phyloP scores from a whole-genome alignment of 306 rosid genomes.

The Crataegus laevigata region DNA sequence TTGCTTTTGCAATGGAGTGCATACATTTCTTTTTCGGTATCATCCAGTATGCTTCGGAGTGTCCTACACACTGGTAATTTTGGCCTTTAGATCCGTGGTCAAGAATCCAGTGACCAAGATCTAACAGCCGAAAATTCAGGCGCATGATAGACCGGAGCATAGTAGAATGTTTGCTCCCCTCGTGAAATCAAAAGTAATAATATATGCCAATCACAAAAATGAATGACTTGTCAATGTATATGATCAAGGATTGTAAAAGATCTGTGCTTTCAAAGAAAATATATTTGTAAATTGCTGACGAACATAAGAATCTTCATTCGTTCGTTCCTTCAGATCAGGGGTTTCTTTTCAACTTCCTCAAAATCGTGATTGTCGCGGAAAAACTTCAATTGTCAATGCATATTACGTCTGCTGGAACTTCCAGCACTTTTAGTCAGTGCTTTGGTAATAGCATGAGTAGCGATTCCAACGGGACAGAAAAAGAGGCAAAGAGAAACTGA shows the following conservation, averaged over 20 bases:
- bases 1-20: not conserved
- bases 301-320: not conserved
- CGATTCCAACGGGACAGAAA: constrained; percentile 86
- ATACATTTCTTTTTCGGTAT: too few species aligned
- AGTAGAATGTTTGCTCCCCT: not conserved
- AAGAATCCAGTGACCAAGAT: not conserved
- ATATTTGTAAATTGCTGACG: not conserved
- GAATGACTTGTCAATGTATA: not conserved
- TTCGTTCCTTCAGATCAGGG: not conserved
- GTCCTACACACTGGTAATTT: too few species aligned
- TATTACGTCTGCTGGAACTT: constrained; percentile 22
- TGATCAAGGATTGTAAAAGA: not conserved
- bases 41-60: too few species aligned
- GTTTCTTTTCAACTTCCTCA: not conserved
- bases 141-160: not conserved
- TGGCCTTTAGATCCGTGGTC: not conserved
- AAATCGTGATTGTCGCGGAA: not conserved
- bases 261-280: not conserved
- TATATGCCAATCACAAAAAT: not conserved
- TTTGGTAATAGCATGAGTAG: constrained; percentile 72
- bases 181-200: not conserved
- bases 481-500: constrained; percentile 78
- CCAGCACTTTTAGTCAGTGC: constrained; percentile 40
- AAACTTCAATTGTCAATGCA: constrained; percentile 22
- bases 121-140: not conserved